Conservation (phyloP, 2,329 filamentous ascomycete species). For the Colletotrichum endophyticum region DNA sequence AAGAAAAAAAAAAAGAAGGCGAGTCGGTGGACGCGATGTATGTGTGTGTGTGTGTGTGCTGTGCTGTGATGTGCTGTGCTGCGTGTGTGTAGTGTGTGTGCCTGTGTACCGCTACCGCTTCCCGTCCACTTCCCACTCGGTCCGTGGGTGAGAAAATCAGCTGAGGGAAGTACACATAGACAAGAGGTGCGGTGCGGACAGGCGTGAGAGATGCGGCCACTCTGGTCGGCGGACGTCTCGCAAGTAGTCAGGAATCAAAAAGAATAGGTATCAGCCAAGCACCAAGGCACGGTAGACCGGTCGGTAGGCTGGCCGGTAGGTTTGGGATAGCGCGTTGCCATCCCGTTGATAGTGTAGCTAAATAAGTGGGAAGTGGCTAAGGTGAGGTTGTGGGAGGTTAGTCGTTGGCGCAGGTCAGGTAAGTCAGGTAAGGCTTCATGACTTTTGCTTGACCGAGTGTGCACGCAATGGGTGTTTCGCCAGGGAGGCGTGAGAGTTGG, state of each 20-base stretch:
- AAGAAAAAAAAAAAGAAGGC: background rate
- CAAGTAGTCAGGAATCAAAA: background rate
- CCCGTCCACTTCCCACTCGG: background rate
- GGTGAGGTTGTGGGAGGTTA: background rate
- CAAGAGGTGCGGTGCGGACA: background rate
- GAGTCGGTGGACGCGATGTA: background rate
- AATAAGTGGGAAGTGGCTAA: background rate
- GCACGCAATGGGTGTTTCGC: conserved; percentile 3
- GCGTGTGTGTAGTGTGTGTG: background rate
- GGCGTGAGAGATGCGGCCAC: background rate
- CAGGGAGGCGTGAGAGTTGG: conserved; percentile 4
- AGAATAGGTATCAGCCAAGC: background rate
- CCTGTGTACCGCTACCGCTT: background rate
- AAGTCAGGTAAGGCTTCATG: background rate
- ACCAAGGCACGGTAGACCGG: background rate
- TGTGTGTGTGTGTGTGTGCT: background rate
- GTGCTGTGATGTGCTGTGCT: background rate
- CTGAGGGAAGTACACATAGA: background rate
- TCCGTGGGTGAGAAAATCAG: background rate
- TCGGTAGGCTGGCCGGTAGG: background rate
- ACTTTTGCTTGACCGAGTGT: background rate
- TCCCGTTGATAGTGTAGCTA: conserved; percentile 14
- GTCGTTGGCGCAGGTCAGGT: background rate
- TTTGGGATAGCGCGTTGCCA: conserved; percentile 5
- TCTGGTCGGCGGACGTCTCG: background rate